These are phyloP conservation scores for Alnus rubra DNA, from an alignment of 306 rosid species.

Conservation along the genomic window DNA sequence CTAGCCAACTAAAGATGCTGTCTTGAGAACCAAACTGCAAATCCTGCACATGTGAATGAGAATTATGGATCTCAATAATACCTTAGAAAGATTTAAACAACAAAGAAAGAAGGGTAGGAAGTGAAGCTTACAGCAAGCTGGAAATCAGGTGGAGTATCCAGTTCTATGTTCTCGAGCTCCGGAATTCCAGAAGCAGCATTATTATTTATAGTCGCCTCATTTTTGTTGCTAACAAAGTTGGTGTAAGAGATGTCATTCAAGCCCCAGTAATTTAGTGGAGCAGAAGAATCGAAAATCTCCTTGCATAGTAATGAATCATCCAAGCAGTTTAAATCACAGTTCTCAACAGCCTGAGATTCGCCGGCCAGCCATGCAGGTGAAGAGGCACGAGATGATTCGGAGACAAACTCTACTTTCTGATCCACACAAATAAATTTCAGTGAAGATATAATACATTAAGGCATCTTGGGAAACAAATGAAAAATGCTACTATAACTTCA, in stretches of 20 bases:
- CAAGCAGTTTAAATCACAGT: slow-evolving; percentile 35
- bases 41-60: slow-evolving; percentile 46
- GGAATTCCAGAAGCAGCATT: slow-evolving; percentile 41
- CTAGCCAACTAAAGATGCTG: slow-evolving; percentile 55
- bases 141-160: slow-evolving; percentile 82
- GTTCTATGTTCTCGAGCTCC: slow-evolving; percentile 62
- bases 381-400: slow-evolving; percentile 31
- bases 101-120: slow-evolving; percentile 11
- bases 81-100: slow-evolving; percentile 14
- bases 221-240: slow-evolving; percentile 17
- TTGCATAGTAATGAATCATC: slow-evolving; percentile 69
- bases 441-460: slow-evolving; percentile 18
- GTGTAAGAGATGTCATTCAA: slow-evolving; percentile 23
- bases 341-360: slow-evolving; percentile 63
- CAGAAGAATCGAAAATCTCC: slow-evolving; percentile 51
- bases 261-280: slow-evolving; percentile 28
- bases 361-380: slow-evolving; percentile 62
- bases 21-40: slow-evolving; percentile 74
- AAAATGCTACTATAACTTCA: neutral
- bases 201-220: slow-evolving; percentile 23
- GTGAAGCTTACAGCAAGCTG: slow-evolving; percentile 59
- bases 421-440: slow-evolving; percentile 18
- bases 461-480: slow-evolving; percentile 2
- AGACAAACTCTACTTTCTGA: slow-evolving; percentile 46
- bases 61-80: slow-evolving; percentile 16